Conservation (phyloP, 2,329 filamentous ascomycete species). For the Hymenoscyphus fraxineus region DNA sequence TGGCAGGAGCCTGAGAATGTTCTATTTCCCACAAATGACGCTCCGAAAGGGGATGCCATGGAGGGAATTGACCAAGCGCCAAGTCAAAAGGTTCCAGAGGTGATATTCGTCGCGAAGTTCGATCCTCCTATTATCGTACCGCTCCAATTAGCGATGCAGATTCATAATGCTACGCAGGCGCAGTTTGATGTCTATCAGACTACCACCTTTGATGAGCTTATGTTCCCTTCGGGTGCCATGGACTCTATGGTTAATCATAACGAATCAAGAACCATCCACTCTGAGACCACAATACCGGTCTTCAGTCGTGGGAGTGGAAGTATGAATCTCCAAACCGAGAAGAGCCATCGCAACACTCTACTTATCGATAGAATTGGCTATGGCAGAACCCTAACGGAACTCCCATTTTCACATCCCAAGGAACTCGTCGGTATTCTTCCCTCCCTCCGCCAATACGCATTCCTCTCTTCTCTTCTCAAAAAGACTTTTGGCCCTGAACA, state of each 20-base stretch:
- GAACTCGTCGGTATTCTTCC: constrained; percentile 74
- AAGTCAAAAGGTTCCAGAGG: constrained; percentile 58
- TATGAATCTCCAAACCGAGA: not conserved
- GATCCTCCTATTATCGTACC: constrained; percentile 72
- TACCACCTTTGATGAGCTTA: constrained; percentile 48
- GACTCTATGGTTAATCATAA: constrained; percentile 47
- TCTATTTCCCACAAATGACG: constrained; percentile 46
- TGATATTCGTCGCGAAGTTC: constrained; percentile 71
- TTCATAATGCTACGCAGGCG: constrained; percentile 56
- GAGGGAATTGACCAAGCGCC: constrained; percentile 48
- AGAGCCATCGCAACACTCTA: constrained; percentile 55
- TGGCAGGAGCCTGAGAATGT: constrained; percentile 72
- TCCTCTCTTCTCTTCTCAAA: constrained; percentile 60
- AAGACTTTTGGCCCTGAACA: constrained; percentile 52
- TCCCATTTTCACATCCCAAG: constrained; percentile 74
- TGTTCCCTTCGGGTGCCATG: constrained; percentile 44
- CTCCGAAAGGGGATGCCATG: constrained; percentile 47
- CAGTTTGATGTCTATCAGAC: constrained; percentile 54
- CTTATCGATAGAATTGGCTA: constrained; percentile 71
- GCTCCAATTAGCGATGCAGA: constrained; percentile 56
- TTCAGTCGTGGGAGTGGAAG: constrained; percentile 30
- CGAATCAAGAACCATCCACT: constrained; percentile 54
- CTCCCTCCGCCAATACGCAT: constrained; percentile 69
- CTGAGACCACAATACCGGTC: constrained; percentile 45
- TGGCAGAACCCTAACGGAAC: constrained; percentile 59